A percentile compares a stretch with the other conserved stretches of the same genome.
These are phyloP conservation scores for Pisolithus thermaeus DNA, from an alignment of 1,284 basidiomycete genomes.

Conservation along the genomic window DNA sequence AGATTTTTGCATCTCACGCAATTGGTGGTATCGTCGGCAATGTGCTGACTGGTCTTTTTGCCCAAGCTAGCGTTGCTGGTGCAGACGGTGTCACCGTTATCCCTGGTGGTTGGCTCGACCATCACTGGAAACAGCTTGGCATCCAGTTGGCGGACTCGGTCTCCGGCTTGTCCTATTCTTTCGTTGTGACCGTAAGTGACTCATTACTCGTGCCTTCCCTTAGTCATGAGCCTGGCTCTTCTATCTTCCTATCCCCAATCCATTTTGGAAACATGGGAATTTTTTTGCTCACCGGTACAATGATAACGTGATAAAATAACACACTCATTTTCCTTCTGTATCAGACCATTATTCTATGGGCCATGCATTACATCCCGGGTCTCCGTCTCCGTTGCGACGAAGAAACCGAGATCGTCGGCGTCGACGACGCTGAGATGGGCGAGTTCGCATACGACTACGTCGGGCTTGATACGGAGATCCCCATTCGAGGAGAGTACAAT, in stretches of 20 bases:
- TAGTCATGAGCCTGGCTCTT: no score
- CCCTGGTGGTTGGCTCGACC: slow-evolving; percentile 88
- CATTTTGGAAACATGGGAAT: no score
- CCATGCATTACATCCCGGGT: slow-evolving; percentile 90
- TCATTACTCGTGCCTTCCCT: background rate
- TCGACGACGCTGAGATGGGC: slow-evolving; percentile 92
- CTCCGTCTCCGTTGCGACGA: slow-evolving; percentile 75
- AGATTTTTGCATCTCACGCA: slow-evolving; percentile 88
- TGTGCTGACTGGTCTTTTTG: slow-evolving; percentile 83
- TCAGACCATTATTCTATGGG: slow-evolving; percentile 82
- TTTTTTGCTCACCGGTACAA: no score
- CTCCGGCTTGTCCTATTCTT: slow-evolving; percentile 73
- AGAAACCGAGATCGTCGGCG: slow-evolving; percentile 86
- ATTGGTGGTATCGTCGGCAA: slow-evolving; percentile 89
- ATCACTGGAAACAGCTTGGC: slow-evolving; percentile 77
- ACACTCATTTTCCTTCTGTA: background rate
- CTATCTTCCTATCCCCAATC: no score
- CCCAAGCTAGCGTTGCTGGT: slow-evolving; percentile 76
- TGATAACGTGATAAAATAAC: background rate
- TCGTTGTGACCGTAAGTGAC: slow-evolving; percentile 67
- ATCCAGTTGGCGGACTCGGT: slow-evolving; percentile 83
- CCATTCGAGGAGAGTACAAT: slow-evolving; percentile 10
- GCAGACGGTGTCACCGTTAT: slow-evolving; percentile 78
- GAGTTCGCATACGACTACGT: slow-evolving; percentile 94
- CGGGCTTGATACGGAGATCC: slow-evolving; percentile 57